Evolutionary conservation across 1,284 basidiomycete species (phyloP), one percentile per base, ranked within the genome.

Genomic region (Irpex lacteus): DNA sequence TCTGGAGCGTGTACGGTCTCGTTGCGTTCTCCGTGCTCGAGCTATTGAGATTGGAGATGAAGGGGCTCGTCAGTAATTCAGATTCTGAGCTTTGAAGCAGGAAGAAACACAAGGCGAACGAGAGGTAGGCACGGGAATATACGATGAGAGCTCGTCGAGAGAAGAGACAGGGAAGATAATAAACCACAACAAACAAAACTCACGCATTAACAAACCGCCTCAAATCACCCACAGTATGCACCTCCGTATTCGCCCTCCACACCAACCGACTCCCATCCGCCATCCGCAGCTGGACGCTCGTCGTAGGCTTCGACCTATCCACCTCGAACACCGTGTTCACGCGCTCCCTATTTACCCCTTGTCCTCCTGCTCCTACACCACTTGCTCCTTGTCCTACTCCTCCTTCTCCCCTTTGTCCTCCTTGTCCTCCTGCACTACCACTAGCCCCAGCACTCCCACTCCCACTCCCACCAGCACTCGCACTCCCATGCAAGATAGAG

Each of bases 221-320:
- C 59, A 98, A 83, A 71, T 98, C 95, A 7, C 84, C 84, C 6
- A 99, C 87, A 0, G 94, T 98, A 73, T 98, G 95, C 8, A 26
- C 26, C 26, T 88, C 90, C 63, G 96, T 81, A 76, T 99, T 99
- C 90, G 98, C 93, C 61, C 92, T 82, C 56, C 86, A 90, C 2
- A 95, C 91, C 75, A 97, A 91, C 90, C 91, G 85, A n/a, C 93
- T 92, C 9, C 98, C 98, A 77, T 98, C 96, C 8, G 91, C 92
- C 56, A 98, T 75, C 57, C 96, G 83, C 62, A 98, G 83, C 79
- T 98, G 96, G n/a, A 99, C 83, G 72, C 87, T 94, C 38, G 96
- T 98, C 60, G 89, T 91, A 1, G 96, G 96, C 74, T 86, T 82
- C 18, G 80, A 83, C 70, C 86, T 83, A 73, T 98, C 95, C 4